phyloP scores from a whole-genome alignment of 2,329 filamentous ascomycete genomes.

The Hymenoscyphus scutula region DNA sequence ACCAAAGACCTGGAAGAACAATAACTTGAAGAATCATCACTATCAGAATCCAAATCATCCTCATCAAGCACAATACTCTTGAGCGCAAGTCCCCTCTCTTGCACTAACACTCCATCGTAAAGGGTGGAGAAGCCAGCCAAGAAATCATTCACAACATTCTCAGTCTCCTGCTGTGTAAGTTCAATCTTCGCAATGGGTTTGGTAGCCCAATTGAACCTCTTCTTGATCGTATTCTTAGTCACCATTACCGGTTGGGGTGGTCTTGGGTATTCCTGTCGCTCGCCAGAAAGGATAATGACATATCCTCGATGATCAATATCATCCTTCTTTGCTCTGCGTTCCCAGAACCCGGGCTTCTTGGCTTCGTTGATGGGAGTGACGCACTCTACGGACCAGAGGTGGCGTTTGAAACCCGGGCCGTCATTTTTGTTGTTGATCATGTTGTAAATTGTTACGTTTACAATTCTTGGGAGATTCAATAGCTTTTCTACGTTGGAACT shows the following conservation, averaged over 20 bases:
- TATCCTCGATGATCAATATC: neutral
- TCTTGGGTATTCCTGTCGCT: neutral
- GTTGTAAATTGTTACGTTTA: neutral
- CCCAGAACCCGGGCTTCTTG: neutral
- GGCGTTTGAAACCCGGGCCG: neutral
- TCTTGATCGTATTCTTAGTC: neutral
- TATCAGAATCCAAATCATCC: slow-evolving; percentile 17
- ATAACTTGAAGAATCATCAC: slow-evolving; percentile 15
- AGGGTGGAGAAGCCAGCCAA: slow-evolving; percentile 21
- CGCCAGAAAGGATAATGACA: neutral
- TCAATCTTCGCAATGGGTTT: slow-evolving; percentile 12
- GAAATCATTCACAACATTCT: slow-evolving; percentile 24
- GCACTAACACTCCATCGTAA: slow-evolving; percentile 20
- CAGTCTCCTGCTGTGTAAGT: slow-evolving; percentile 21
- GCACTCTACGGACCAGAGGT: neutral
- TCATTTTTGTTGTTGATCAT: neutral
- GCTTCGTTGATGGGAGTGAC: neutral
- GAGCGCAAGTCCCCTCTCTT: slow-evolving; percentile 17
- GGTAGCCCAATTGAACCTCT: neutral
- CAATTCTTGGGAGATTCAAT: neutral
- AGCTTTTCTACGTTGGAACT: neutral
- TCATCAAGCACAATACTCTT: slow-evolving; percentile 12
- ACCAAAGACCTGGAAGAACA: slow-evolving; percentile 1
- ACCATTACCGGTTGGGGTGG: neutral
- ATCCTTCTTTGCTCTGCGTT: neutral